These are phyloP conservation scores for Filobasidium wieringae DNA, from an alignment of 768 basidiomycete species.

Conservation along the genomic window DNA sequence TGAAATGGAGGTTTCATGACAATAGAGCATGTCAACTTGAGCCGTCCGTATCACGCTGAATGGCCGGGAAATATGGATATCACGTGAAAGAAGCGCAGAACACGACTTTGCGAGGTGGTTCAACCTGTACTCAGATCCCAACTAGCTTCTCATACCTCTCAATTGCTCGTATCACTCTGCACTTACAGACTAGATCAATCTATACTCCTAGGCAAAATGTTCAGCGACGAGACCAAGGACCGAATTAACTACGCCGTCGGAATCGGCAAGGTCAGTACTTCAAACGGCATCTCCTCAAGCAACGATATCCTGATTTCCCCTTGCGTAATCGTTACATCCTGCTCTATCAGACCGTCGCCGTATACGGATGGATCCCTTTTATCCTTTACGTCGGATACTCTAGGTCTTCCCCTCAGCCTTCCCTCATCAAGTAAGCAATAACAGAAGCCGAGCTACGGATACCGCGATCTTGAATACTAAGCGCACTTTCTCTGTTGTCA, in stretches of 20 bases:
- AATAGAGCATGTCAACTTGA: too few relatives aligned
- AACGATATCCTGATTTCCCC: background rate
- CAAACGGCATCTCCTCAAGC: background rate
- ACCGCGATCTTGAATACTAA: background rate
- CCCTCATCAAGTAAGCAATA: slow-evolving; percentile 71
- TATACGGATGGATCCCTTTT: slow-evolving; percentile 92
- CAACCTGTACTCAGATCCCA: too few relatives aligned
- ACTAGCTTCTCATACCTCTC: too few relatives aligned
- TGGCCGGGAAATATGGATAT: too few relatives aligned
- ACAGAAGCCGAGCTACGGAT: background rate
- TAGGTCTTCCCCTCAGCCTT: slow-evolving; percentile 82
- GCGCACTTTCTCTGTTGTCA: background rate
- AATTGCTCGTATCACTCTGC: too few relatives aligned
- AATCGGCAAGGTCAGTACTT: slow-evolving; percentile 32
- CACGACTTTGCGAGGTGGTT: too few relatives aligned
- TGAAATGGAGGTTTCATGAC: too few relatives aligned
- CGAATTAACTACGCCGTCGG: slow-evolving; percentile 35
- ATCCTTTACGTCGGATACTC: slow-evolving; percentile 94
- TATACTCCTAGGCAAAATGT: slow-evolving; percentile 21
- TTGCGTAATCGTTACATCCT: background rate
- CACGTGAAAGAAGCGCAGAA: too few relatives aligned
- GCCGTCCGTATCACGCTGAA: too few relatives aligned
- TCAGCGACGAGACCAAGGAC: slow-evolving; percentile 39
- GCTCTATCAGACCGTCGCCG: slow-evolving; percentile 68
- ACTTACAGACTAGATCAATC: too few relatives aligned